These are phyloP conservation scores for Taxillus chinensis DNA, from an alignment of 164 flowering plant genomes.

Conservation along the genomic window DNA sequence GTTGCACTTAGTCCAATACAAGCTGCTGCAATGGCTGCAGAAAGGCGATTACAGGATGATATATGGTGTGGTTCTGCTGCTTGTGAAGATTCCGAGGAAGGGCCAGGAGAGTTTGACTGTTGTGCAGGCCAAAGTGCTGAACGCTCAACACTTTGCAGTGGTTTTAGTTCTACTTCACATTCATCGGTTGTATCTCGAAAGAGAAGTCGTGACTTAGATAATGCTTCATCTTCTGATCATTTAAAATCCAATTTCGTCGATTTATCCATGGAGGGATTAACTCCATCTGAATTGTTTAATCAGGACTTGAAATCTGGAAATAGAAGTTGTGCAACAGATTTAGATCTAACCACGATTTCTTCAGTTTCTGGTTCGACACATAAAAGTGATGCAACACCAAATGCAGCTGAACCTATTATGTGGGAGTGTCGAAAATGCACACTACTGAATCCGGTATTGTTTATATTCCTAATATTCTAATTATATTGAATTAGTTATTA, in stretches of 20 bases:
- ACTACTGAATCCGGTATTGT: slow-evolving; percentile 56
- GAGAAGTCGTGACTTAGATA: slow-evolving; percentile 23
- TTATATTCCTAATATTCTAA: no score
- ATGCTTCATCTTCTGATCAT: slow-evolving; percentile 3
- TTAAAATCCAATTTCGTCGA: slow-evolving; percentile 17
- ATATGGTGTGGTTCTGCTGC: slow-evolving; percentile 81
- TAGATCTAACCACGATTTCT: slow-evolving; percentile 10
- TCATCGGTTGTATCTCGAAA: slow-evolving; percentile 20
- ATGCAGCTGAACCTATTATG: slow-evolving; percentile 15
- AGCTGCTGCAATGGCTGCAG: slow-evolving; percentile 99
- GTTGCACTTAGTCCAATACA: slow-evolving; percentile 81
- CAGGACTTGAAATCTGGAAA: slow-evolving; percentile 7
- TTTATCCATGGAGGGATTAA: slow-evolving; percentile 17
- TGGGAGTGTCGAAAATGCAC: slow-evolving; percentile 87
- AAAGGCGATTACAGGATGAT: slow-evolving; percentile 84
- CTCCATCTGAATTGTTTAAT: slow-evolving; percentile 10
- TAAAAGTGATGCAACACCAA: slow-evolving; percentile 5
- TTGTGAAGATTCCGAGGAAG: slow-evolving; percentile 26
- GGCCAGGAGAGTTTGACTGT: slow-evolving; percentile 20
- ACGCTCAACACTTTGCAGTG: slow-evolving; percentile 17
- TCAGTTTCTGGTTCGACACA: slow-evolving; percentile 8
- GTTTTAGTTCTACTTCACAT: slow-evolving; percentile 11
- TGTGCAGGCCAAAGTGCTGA: slow-evolving; percentile 15
- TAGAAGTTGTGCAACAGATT: slow-evolving; percentile 8
- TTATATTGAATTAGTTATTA: no score